These are phyloP conservation scores for Galerina sulciceps DNA, from an alignment of 768 basidiomycete species.

Conservation along the genomic window DNA sequence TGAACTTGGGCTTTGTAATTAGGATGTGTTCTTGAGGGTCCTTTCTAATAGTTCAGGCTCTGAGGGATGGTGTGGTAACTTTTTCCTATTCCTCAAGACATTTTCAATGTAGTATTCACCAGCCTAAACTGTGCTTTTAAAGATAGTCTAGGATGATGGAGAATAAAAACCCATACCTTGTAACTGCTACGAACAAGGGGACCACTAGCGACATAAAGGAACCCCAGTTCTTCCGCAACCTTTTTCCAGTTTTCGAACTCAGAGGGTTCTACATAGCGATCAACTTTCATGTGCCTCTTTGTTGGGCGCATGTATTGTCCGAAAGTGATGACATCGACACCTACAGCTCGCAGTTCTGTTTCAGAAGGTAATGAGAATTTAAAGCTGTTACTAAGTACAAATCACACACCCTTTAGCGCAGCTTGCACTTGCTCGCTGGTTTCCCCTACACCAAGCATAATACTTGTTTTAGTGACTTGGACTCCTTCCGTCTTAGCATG, in stretches of 20 bases:
- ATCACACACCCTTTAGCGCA: slow-evolving; percentile 73
- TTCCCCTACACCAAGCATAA: slow-evolving; percentile 99
- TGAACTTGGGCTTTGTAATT: neutral
- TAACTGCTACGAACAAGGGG: slow-evolving; percentile 96
- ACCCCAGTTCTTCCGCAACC: slow-evolving; percentile 91
- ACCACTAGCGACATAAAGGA: slow-evolving; percentile 96
- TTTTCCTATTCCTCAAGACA: slow-evolving; percentile 71
- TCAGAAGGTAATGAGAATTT: slow-evolving; percentile 3
- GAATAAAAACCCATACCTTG: slow-evolving; percentile 64
- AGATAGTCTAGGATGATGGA: slow-evolving; percentile 4
- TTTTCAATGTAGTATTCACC: slow-evolving; percentile 96
- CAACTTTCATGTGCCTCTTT: slow-evolving; percentile 98
- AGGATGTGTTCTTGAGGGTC: neutral
- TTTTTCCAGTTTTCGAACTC: slow-evolving; percentile 94
- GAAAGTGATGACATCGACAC: slow-evolving; percentile 98
- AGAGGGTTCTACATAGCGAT: slow-evolving; percentile 91
- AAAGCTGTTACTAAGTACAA: neutral
- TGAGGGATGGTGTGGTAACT: slow-evolving; percentile 32
- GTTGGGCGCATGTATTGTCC: slow-evolving; percentile 99
- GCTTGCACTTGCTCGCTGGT: slow-evolving; percentile 79
- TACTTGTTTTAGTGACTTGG: slow-evolving; percentile 93
- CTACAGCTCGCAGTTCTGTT: slow-evolving; percentile 81
- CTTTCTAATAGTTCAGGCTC: slow-evolving; percentile 3
- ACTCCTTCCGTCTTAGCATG: slow-evolving; percentile 86
- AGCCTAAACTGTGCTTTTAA: slow-evolving; percentile 55